Base-by-base conservation (phyloP, 2,329 filamentous ascomycete species). In the Fusarium nelsonii region DNA sequence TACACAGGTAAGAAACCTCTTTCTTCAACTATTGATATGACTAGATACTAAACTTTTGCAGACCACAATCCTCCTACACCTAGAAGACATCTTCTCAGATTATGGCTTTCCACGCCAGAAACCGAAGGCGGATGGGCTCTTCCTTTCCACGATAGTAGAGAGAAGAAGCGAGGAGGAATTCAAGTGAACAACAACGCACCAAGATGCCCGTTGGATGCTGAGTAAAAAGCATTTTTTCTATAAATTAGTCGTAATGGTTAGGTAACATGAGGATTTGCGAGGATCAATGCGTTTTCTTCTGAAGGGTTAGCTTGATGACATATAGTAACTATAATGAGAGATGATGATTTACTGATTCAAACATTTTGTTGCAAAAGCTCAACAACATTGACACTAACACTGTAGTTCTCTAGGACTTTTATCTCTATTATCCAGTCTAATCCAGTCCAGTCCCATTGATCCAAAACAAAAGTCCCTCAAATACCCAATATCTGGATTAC, bases 151-250 rank as follows among this genome's bases (percentile, higher is more conserved):
- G 94, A 97, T 79, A 91, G 87, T 58, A 83, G 87, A 58, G 91
- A 96, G 84, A 92, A 92, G 87, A 97, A 97, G 87, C 85, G 94
- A 18, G 93, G 93, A 9, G 94, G 93, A 0, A 92, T 97, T 70
- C 94, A 97, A 81, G 93, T 97, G 4, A 88, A 97, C 78, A 88
- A 97, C 77, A 92, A 86, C 28, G 83, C 91, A 10, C 93, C 93
- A 2, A 87, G 90, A 51, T 92, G 91, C 41, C 90, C 91, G 11
- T 81, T 94, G 49, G 92, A 95, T 81, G 92, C 91, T 0, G 92
- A 95, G 79, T 95, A 87, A 75, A 53, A 44, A 56, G 23, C 30
- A 11, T 51, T 28, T 41, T n/a, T 33, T 30, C 8, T 62, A 62
- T 68, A 48, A 50, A 50, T 59, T 51, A 45, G 66, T 12, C 49